A percentile compares a stretch with the other conserved stretches of the same genome.
These are phyloP conservation scores for Hanseniaspora mollemarum DNA, from an alignment of 805 yeast species.

Conservation along the genomic window DNA sequence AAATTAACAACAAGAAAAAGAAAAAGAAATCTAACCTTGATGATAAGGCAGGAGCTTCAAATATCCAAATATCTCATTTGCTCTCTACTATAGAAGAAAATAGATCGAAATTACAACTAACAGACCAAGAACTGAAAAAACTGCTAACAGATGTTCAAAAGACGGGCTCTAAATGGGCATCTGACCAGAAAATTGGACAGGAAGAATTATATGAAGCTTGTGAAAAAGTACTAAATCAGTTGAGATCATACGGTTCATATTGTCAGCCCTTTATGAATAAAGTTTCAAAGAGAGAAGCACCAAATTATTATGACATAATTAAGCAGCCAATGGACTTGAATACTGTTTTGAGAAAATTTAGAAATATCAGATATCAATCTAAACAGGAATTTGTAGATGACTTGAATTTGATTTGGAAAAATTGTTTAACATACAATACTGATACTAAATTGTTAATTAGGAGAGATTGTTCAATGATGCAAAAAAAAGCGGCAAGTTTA, in stretches of 20 bases:
- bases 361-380: slow-evolving; percentile 66
- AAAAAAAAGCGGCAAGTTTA: slow-evolving; percentile 65
- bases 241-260: slow-evolving; percentile 88
- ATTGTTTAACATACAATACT: slow-evolving; percentile 83
- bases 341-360: slow-evolving; percentile 83
- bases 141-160: slow-evolving; percentile 86
- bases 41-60: background rate
- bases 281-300: slow-evolving; percentile 97
- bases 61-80: slow-evolving; percentile 62
- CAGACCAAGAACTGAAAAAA: slow-evolving; percentile 73
- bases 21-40: slow-evolving; percentile 4
- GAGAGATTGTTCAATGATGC: slow-evolving; percentile 92
- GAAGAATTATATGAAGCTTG: slow-evolving; percentile 96
- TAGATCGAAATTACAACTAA: slow-evolving; percentile 60
- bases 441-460: slow-evolving; percentile 89
- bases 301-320: slow-evolving; percentile 82
- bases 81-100: slow-evolving; percentile 65
- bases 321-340: slow-evolving; percentile 94
- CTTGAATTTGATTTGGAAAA: slow-evolving; percentile 87
- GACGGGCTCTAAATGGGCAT: slow-evolving; percentile 95
- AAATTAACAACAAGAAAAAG: background rate
- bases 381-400: slow-evolving; percentile 91
- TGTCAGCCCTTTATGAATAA: slow-evolving; percentile 90
- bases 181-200: slow-evolving; percentile 89
- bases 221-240: slow-evolving; percentile 82